Conservation (phyloP, 164 flowering plant species). For the Aristolochia californica region DNA sequence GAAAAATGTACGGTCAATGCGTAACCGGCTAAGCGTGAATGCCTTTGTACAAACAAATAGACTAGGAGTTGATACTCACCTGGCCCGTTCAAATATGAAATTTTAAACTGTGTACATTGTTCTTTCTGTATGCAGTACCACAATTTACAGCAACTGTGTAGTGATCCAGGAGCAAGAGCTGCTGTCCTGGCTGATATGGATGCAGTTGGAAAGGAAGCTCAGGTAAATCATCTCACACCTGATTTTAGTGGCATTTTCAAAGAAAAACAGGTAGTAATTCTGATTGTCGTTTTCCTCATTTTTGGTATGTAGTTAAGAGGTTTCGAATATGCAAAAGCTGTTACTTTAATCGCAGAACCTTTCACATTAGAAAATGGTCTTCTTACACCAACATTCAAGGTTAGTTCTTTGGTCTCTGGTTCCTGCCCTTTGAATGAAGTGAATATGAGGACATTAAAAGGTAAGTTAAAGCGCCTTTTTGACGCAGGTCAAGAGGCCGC, state of each 20-base stretch:
- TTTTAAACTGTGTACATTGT: too few species aligned
- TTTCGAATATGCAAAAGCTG: conserved; percentile 84
- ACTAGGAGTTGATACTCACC: too few species aligned
- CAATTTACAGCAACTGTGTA: conserved; percentile 52
- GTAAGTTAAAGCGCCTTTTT: neutral
- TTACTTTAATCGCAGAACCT: conserved; percentile 71
- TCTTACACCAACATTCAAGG: conserved; percentile 94
- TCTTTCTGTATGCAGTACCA: conserved; percentile 37
- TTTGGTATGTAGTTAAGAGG: conserved; percentile 67
- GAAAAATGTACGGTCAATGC: too few species aligned
- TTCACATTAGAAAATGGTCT: conserved; percentile 82
- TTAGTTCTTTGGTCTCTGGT: conserved; percentile 7
- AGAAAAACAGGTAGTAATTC: neutral
- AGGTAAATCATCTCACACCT: conserved; percentile 28
- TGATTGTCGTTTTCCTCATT: neutral
- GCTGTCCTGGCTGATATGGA: conserved; percentile 91
- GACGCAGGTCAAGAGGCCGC: conserved; percentile 82
- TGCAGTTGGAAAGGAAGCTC: conserved; percentile 71
- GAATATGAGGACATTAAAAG: neutral
- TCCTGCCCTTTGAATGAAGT: neutral
- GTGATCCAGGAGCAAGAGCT: conserved; percentile 61
- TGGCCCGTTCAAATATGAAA: too few species aligned
- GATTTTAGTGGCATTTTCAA: neutral
- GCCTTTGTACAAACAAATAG: too few species aligned
- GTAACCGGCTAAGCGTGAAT: too few species aligned